phyloP scores from a whole-genome alignment of 768 basidiomycete genomes.

The Rhodotorula toruloides region DNA sequence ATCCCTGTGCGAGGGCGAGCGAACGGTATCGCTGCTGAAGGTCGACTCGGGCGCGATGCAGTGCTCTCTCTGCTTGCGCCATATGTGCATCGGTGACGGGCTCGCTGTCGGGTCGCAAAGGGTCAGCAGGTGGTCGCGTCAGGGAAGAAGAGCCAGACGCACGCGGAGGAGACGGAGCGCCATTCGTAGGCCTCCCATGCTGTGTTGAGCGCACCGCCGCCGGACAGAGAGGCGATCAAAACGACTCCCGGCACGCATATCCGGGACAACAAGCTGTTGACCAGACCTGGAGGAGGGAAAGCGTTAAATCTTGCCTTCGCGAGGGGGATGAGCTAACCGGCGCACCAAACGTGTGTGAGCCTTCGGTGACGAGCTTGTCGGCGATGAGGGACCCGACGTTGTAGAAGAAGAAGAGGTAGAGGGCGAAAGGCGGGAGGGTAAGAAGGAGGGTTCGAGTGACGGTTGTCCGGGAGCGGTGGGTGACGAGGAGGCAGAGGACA shows the following conservation, averaged over 20 bases:
- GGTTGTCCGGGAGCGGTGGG: constrained; percentile 31
- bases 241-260: constrained; percentile 43
- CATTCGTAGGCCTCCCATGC: constrained; percentile 44
- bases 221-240: constrained; percentile 41
- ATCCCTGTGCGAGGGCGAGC: constrained; percentile 31
- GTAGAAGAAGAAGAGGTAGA: constrained; percentile 41
- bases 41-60: constrained; percentile 38
- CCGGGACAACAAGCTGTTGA: constrained; percentile 40
- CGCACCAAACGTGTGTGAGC: constrained; percentile 37
- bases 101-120: constrained; percentile 6
- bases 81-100: constrained; percentile 40
- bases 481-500: constrained; percentile 41
- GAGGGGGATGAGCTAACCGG: background rate
- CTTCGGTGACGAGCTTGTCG: constrained; percentile 32
- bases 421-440: constrained; percentile 38
- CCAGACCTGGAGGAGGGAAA: constrained; percentile 16
- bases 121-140: background rate
- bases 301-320: no score
- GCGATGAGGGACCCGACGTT: constrained; percentile 35
- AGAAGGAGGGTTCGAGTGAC: constrained; percentile 33
- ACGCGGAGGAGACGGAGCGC: constrained; percentile 37
- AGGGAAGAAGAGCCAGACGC: background rate
- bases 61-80: constrained; percentile 35
- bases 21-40: constrained; percentile 29
- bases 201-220: constrained; percentile 42